These are phyloP conservation scores for Monoraphidium neglectum DNA, from an alignment of 139 green algal genomes.

Conservation along the genomic window DNA sequence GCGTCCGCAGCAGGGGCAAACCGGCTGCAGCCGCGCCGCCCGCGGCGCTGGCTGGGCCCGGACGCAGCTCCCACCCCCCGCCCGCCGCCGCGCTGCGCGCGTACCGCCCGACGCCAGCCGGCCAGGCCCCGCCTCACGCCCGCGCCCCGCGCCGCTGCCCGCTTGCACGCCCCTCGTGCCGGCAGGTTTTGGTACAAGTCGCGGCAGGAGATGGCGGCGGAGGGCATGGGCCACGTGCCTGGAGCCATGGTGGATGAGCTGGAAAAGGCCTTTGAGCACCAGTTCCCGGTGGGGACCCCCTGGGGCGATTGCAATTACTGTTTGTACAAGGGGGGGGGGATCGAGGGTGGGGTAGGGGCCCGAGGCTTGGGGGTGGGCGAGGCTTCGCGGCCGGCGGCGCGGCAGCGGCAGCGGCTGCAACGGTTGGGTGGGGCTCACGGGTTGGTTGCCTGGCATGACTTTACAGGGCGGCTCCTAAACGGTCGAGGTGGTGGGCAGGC, in stretches of 20 bases:
- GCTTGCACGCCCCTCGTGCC: no score
- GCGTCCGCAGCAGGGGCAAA: neutral
- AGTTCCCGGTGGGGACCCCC: conserved; percentile 11
- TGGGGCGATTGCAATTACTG: neutral
- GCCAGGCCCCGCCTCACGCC: neutral
- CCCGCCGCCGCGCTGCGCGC: neutral
- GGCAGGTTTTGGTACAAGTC: neutral
- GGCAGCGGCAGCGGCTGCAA: no score
- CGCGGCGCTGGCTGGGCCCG: neutral
- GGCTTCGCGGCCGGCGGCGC: no score
- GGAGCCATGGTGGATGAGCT: conserved; percentile 26
- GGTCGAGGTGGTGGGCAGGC: no score
- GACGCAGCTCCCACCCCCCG: neutral
- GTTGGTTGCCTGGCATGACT: no score
- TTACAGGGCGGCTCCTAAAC: no score
- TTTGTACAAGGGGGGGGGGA: neutral
- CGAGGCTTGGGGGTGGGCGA: no score
- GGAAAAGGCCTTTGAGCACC: neutral
- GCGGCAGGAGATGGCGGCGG: neutral
- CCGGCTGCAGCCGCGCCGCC: no score
- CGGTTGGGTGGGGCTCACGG: no score
- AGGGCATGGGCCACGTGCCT: conserved; percentile 17
- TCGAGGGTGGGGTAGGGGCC: neutral
- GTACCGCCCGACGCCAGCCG: neutral
- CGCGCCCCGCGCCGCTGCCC: neutral